phyloP scores from a whole-genome alignment of 1,284 basidiomycete species.

The Fomitopsis betulina region DNA sequence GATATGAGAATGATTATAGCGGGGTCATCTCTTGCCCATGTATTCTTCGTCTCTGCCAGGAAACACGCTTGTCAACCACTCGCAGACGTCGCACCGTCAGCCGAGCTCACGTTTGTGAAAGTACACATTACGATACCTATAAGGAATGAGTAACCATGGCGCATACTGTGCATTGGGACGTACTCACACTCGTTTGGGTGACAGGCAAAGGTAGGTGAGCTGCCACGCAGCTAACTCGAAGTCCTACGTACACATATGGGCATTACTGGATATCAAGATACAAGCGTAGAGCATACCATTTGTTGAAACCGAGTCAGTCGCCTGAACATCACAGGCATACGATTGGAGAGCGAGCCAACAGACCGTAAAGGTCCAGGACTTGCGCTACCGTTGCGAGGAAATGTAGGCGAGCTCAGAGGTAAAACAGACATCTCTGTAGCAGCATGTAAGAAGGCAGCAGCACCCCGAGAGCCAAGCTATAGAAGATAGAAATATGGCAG shows the following conservation, averaged over 20 bases:
- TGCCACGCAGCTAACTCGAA: conserved; percentile 95
- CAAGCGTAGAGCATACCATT: conserved; percentile 54
- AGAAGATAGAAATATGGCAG: not conserved
- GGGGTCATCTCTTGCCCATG: conserved; percentile 94
- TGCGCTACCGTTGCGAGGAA: conserved; percentile 28
- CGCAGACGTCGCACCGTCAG: not conserved
- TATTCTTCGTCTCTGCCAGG: conserved; percentile 88
- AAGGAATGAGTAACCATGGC: conserved; percentile 3
- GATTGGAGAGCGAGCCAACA: conserved; percentile 38
- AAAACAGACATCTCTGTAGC: conserved; percentile 51
- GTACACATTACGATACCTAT: conserved; percentile 84
- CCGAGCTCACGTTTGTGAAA: conserved; percentile 77
- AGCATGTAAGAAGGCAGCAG: no score
- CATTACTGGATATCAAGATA: no score
- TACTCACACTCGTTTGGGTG: conserved; percentile 86
- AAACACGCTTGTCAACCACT: not conserved
- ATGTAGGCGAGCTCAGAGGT: conserved; percentile 41
- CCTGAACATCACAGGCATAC: conserved; percentile 77
- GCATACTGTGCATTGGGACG: conserved; percentile 5
- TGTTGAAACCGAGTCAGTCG: conserved; percentile 78
- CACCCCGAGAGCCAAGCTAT: not conserved
- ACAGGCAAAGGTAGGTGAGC: conserved; percentile 85
- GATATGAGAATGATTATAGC: conserved; percentile 85
- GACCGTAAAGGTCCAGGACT: conserved; percentile 18
- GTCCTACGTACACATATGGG: conserved; percentile 50